Percentiles rank a stretch among this genome's conserved stretches.
Conservation (phyloP, 1,284 basidiomycete species). For the Ganoderma meredithae region DNA sequence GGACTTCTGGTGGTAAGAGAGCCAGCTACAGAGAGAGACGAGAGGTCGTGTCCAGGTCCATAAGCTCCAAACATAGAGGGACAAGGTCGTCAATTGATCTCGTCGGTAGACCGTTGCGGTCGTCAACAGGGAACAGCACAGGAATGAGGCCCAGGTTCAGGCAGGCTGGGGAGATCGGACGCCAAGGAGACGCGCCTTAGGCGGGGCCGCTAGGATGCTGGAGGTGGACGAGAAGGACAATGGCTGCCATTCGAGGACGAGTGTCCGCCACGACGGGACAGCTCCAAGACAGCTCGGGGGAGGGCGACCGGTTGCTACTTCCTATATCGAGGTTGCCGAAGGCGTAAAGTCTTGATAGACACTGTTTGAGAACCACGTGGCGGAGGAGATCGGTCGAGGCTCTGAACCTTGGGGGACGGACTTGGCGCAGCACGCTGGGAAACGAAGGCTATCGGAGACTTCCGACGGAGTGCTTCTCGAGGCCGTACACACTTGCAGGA, state of each 20-base stretch:
- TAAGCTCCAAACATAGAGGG: not conserved
- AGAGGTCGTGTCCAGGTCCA: not conserved
- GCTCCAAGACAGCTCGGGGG: not conserved
- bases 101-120: not conserved
- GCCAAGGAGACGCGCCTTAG: not conserved
- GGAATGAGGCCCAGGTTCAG: not conserved
- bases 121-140: not conserved
- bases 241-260: not conserved
- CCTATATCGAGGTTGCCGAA: not conserved
- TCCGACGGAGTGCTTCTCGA: not conserved
- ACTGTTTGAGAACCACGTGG: constrained; percentile 3
- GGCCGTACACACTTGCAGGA: not conserved
- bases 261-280: not conserved
- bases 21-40: not conserved
- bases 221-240: not conserved
- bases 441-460: not conserved
- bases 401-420: not conserved
- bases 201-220: not conserved
- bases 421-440: not conserved
- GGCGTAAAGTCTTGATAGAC: not conserved
- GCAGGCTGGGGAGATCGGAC: not conserved
- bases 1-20: not conserved
- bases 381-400: not conserved
- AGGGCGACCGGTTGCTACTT: not conserved
- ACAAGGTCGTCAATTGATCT: not conserved